Conservation (phyloP, 257 asterid genomes). For the Solanum peruvianum region DNA sequence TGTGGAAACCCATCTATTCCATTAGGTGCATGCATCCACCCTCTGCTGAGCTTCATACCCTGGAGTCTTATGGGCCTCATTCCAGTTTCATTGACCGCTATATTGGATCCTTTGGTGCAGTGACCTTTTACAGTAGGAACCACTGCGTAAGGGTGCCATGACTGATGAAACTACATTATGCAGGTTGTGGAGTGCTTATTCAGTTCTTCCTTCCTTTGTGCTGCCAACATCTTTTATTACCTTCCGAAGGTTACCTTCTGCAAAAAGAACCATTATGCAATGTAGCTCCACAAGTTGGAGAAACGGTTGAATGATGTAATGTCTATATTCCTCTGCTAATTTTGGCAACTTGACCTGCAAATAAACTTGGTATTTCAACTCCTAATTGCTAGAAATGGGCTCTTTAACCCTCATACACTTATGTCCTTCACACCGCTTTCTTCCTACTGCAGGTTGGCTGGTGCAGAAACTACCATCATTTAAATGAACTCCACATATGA, state of each 20-base stretch:
- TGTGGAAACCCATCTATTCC: background rate
- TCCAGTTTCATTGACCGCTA: background rate
- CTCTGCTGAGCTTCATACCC: background rate
- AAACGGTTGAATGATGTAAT: background rate
- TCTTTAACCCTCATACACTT: slow-evolving; percentile 18
- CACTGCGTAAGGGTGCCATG: background rate
- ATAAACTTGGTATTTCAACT: background rate
- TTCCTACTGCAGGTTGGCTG: slow-evolving; percentile 17
- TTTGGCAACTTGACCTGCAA: background rate
- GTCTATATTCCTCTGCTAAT: background rate
- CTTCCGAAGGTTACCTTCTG: slow-evolving; percentile 3
- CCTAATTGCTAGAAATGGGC: background rate
- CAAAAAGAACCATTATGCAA: slow-evolving; percentile 13
- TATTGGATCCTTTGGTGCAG: background rate
- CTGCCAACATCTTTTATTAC: slow-evolving; percentile 23
- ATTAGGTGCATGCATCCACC: background rate
- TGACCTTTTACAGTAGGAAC: background rate
- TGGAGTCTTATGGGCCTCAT: background rate
- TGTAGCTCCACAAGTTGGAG: slow-evolving; percentile 8
- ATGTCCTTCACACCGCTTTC: slow-evolving; percentile 30
- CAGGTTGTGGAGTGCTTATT: background rate
- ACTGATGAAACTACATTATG: background rate
- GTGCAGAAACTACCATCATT: slow-evolving; percentile 16
- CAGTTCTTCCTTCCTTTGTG: slow-evolving; percentile 10
- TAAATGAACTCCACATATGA: slow-evolving; percentile 16